Percentiles rank a stretch among this genome's conserved stretches.
phyloP scores from a whole-genome alignment of 257 asterid genomes.

The Craterostigma plantagineum region DNA sequence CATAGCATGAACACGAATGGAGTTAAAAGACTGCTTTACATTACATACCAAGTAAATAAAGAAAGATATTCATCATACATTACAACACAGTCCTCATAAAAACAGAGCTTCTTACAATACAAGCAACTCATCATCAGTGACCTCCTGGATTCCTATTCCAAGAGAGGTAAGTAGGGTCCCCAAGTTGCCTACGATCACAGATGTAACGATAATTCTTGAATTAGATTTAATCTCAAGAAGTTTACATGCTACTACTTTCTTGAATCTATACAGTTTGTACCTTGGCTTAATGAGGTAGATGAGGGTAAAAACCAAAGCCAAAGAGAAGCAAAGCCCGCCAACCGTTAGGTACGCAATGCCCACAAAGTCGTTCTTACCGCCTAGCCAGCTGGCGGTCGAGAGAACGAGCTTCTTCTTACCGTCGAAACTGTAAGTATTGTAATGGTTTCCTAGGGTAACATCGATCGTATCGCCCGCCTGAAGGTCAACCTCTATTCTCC shows the following conservation, averaged over 20 bases:
- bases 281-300: conserved; percentile 61
- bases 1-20: too few species aligned
- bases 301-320: conserved; percentile 45
- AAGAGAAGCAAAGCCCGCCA: conserved; percentile 55
- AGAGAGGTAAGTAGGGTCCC: conserved; percentile 78
- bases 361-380: conserved; percentile 70
- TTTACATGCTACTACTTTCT: too few species aligned
- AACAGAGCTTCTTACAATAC: neutral
- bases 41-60: too few species aligned
- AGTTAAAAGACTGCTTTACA: too few species aligned
- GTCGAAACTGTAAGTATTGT: conserved; percentile 65
- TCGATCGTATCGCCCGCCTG: conserved; percentile 22
- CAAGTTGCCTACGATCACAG: conserved; percentile 57
- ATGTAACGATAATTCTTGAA: neutral
- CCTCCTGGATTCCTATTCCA: conserved; percentile 84
- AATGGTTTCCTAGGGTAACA: conserved; percentile 34
- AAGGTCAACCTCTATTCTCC: conserved; percentile 61
- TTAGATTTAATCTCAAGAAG: neutral
- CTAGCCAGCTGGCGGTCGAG: conserved; percentile 82
- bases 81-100: too few species aligned
- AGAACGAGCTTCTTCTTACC: conserved; percentile 88
- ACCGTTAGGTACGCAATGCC: conserved; percentile 73
- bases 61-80: too few species aligned
- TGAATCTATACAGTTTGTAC: conserved; percentile 23
- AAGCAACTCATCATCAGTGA: conserved; percentile 24